These are phyloP conservation scores for Fusarium austroafricanum DNA, from an alignment of 2,329 filamentous ascomycete genomes.

Conservation along the genomic window DNA sequence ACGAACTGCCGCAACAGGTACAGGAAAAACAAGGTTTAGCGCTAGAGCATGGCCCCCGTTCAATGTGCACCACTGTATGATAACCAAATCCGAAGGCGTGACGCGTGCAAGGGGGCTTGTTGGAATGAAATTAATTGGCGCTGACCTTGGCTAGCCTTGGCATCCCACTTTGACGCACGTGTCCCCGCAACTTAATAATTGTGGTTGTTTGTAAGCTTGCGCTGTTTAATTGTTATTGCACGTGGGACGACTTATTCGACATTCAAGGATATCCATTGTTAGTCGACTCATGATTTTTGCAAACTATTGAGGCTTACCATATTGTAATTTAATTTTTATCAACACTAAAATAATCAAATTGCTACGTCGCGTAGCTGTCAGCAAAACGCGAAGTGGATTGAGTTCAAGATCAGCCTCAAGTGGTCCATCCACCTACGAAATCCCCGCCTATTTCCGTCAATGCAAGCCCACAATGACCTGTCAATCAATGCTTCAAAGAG, in stretches of 20 bases:
- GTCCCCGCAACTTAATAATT: background rate
- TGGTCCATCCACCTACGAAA: too few species aligned
- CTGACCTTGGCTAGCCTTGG: background rate
- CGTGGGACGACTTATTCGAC: constrained; percentile 15
- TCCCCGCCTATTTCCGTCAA: background rate
- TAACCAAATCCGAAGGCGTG: constrained; percentile 9
- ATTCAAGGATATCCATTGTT: background rate
- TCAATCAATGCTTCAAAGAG: background rate
- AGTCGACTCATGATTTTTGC: background rate
- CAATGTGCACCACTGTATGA: too few species aligned
- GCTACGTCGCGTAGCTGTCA: background rate
- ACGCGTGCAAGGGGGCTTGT: constrained; percentile 20
- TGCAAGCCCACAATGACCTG: background rate
- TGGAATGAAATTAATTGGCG: constrained; percentile 22
- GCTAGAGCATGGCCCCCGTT: too few species aligned
- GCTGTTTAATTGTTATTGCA: background rate
- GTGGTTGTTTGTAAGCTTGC: background rate
- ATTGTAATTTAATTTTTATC: background rate
- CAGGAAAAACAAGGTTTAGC: constrained; percentile 5
- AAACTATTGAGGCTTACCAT: background rate
- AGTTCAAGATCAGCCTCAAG: too few species aligned
- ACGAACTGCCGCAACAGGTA: constrained; percentile 17
- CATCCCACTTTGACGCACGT: constrained; percentile 6
- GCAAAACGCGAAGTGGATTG: background rate
- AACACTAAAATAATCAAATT: background rate